These are phyloP conservation scores for Emmonsia crescens DNA, from an alignment of 2,329 filamentous ascomycete species.

Conservation along the genomic window DNA sequence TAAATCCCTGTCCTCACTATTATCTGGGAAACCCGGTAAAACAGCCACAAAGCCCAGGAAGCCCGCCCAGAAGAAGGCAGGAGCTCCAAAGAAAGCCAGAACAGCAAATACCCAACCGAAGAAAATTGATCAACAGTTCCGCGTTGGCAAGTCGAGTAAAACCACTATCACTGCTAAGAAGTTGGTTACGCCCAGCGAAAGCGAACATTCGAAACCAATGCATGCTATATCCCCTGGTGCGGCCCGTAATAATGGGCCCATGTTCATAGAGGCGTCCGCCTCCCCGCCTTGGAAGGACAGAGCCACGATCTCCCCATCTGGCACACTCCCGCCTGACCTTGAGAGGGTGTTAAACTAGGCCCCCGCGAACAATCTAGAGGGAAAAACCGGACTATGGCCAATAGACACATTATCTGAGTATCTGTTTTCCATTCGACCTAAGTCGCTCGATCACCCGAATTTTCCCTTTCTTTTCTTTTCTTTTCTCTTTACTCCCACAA, in stretches of 20 bases:
- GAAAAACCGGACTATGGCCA: background rate
- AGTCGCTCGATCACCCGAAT: background rate
- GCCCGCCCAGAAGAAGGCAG: conserved; percentile 4
- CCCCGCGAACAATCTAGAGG: background rate
- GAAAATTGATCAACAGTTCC: conserved; percentile 8
- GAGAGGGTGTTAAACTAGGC: conserved; percentile 3
- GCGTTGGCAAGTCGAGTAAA: conserved; percentile 7
- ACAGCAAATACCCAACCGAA: conserved; percentile 1
- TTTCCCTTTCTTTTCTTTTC: background rate
- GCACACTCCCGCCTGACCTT: conserved; percentile 13
- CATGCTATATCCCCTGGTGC: conserved; percentile 24
- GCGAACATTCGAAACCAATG: conserved; percentile 24
- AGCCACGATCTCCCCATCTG: conserved; percentile 13
- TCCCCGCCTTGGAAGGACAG: conserved; percentile 9
- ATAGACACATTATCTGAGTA: background rate
- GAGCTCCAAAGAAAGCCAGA: conserved; percentile 8
- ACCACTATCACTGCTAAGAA: conserved; percentile 9
- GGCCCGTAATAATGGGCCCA: conserved; percentile 27
- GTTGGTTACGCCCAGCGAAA: conserved; percentile 16
- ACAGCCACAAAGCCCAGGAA: conserved; percentile 6
- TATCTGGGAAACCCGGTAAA: conserved; percentile 21
- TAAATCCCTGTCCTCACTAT: conserved; percentile 5
- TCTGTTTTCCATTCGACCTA: background rate
- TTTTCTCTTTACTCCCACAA: background rate
- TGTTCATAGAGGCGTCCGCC: conserved; percentile 16